Percentiles rank a stretch among this genome's conserved stretches.
These are phyloP conservation scores for Candida anglica DNA, from an alignment of 805 yeast genomes.

Conservation along the genomic window DNA sequence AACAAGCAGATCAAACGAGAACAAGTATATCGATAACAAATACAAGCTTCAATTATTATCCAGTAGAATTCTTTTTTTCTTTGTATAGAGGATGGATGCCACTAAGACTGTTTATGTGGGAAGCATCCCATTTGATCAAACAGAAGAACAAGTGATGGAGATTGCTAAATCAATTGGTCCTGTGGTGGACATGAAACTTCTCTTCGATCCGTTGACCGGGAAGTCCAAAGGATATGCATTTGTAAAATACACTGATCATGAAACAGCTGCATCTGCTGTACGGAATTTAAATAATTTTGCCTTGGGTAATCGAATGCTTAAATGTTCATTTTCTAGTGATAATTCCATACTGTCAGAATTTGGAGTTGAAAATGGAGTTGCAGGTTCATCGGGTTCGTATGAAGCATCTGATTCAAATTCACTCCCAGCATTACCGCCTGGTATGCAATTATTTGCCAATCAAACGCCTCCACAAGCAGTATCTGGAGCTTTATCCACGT, in stretches of 20 bases:
- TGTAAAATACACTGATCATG: slow-evolving; percentile 76
- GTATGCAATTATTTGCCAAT: slow-evolving; percentile 36
- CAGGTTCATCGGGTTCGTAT: slow-evolving; percentile 7
- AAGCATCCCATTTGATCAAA: slow-evolving; percentile 86
- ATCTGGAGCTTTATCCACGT: slow-evolving; percentile 39
- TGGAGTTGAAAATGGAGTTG: slow-evolving; percentile 4
- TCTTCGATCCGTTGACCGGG: slow-evolving; percentile 87
- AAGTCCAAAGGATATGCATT: slow-evolving; percentile 89
- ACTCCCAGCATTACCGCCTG: slow-evolving; percentile 39
- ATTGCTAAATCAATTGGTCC: slow-evolving; percentile 89
- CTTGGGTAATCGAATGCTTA: slow-evolving; percentile 65
- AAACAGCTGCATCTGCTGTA: slow-evolving; percentile 88
- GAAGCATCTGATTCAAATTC: slow-evolving; percentile 10
- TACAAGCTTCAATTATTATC: no score
- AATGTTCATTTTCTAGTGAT: slow-evolving; percentile 72
- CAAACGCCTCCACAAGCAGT: slow-evolving; percentile 41
- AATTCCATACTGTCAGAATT: slow-evolving; percentile 3
- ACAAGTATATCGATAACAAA: no score
- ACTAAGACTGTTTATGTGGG: slow-evolving; percentile 60
- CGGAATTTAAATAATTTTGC: slow-evolving; percentile 78
- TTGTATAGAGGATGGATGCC: slow-evolving; percentile 3
- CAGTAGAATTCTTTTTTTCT: no score
- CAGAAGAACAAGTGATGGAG: slow-evolving; percentile 89
- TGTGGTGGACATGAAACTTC: slow-evolving; percentile 60
- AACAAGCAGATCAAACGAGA: no score